Evolutionary conservation across 768 basidiomycete species (phyloP), one percentile per base, ranked within the genome.

Genomic region (Panaeolus papilionaceus): DNA sequence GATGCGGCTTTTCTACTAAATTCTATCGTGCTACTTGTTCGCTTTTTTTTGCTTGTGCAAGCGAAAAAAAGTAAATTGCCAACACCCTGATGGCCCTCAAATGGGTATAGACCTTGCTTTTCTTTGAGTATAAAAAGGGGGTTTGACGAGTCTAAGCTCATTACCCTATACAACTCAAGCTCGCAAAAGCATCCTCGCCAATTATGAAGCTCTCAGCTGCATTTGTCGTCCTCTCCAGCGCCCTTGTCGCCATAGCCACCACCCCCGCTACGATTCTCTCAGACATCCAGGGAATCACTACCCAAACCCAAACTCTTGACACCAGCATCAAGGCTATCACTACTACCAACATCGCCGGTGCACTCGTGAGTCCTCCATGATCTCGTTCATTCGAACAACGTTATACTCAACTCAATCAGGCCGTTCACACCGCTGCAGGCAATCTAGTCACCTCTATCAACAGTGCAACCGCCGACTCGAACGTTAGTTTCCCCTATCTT

Each of bases 201-300:
- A 71, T 37, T 1, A 78, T 79, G 77, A 77, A 74, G 66, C 72
- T 78, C 71, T 66, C 71, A 37, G 70, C 73, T 42, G 67, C 68
- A 26, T 61, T 79, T 69, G 62, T 75, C 63, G 63, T 78, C 64
- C 67, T 79, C 39, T 75, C 76, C 26, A 71, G 78, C 64, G 71
- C 70, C 10, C 64, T 72, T 61, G 71, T 72, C 20, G 66, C 72
- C 18, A 71, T 75, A n/a, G 75, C 74, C 12, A 61, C 72, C 18
- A 77, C 77, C 38, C 69, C 75, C 26, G 74, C 75, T 1, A 63
- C 76, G 33, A 74, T 83, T 28, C 62, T 77, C 65, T 44, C 68
- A 12, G 81, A 81, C 70, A 73, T 80, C 49, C 64, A 49, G 3
- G 67, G 20, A 10, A 77, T 82, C 61, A 63, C 74, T 2, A 66